Evolutionary conservation across 257 asterid genomes (phyloP).

Genomic region (Mentha longifolia): DNA sequence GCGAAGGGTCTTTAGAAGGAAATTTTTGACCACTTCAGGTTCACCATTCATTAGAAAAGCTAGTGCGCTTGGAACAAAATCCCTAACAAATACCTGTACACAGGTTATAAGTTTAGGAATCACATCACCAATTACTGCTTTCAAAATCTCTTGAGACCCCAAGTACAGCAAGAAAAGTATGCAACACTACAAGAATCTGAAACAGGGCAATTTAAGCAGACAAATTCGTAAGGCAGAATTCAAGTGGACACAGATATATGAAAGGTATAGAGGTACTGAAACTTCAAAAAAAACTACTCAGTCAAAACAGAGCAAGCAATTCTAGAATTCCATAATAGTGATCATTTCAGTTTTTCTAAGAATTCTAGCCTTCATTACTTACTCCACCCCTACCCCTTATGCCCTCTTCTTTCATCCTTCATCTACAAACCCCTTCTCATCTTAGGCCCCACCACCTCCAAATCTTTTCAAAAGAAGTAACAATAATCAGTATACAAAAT

Average conservation of each 20-base stretch:
- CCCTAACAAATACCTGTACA: slow-evolving; percentile 61
- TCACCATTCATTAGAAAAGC: slow-evolving; percentile 62
- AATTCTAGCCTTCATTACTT: neutral
- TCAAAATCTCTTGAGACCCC: neutral
- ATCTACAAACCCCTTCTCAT: neutral
- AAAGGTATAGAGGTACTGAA: neutral
- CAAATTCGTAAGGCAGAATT: neutral
- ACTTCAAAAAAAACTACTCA: neutral
- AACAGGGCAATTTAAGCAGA: slow-evolving; percentile 9
- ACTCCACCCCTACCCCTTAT: neutral
- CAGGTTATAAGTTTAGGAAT: slow-evolving; percentile 9
- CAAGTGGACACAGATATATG: too few species aligned
- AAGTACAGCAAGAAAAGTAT: neutral
- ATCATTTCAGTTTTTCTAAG: neutral
- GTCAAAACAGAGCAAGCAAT: neutral
- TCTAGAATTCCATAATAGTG: neutral
- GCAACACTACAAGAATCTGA: neutral
- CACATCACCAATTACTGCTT: slow-evolving; percentile 1
- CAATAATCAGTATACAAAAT: neutral
- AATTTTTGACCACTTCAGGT: slow-evolving; percentile 56
- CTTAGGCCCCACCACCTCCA: neutral
- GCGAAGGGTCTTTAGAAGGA: slow-evolving; percentile 53
- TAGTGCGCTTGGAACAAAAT: slow-evolving; percentile 60
- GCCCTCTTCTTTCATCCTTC: slow-evolving; percentile 5
- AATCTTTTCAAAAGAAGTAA: neutral